These are phyloP conservation scores for Pyrrhoderma lamaoense DNA, from an alignment of 1,284 basidiomycete species.

Conservation along the genomic window DNA sequence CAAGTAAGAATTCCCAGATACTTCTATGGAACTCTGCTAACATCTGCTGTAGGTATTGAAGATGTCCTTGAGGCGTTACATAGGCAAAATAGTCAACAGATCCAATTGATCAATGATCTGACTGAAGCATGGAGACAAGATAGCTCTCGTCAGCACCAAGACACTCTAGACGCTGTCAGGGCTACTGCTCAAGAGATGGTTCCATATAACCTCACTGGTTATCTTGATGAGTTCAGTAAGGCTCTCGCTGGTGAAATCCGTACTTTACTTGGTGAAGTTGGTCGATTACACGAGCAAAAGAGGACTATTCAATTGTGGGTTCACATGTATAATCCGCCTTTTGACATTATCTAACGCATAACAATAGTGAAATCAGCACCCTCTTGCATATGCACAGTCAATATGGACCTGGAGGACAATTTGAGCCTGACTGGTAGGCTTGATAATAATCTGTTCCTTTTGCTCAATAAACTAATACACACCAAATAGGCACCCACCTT, in stretches of 20 bases:
- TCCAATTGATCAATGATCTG: constrained; percentile 4
- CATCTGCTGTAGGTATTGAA: constrained; percentile 37
- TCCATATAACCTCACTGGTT: constrained; percentile 70
- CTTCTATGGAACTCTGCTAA: constrained; percentile 1
- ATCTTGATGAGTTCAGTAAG: constrained; percentile 75
- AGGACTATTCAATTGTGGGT: constrained; percentile 65
- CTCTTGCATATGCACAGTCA: constrained; percentile 60
- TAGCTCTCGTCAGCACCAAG: constrained; percentile 50
- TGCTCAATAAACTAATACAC: constrained; percentile 10
- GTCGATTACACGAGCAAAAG: constrained; percentile 66
- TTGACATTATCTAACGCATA: too few relatives aligned
- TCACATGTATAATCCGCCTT: neutral
- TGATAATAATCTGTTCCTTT: constrained; percentile 3
- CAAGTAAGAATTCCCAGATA: constrained; percentile 31
- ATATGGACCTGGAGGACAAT: constrained; percentile 70
- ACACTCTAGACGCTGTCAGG: constrained; percentile 53
- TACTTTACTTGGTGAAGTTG: constrained; percentile 69
- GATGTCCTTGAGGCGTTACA: constrained; percentile 45
- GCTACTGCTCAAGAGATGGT: constrained; percentile 63
- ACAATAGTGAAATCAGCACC: too few relatives aligned
- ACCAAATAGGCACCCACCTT: constrained; percentile 35
- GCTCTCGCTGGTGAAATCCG: constrained; percentile 72
- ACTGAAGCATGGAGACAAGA: constrained; percentile 54
- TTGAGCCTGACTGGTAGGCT: constrained; percentile 60
- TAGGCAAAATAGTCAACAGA: constrained; percentile 37